Conservation (phyloP, 176 grass and related monocot genomes). For the Aegilops longissima region DNA sequence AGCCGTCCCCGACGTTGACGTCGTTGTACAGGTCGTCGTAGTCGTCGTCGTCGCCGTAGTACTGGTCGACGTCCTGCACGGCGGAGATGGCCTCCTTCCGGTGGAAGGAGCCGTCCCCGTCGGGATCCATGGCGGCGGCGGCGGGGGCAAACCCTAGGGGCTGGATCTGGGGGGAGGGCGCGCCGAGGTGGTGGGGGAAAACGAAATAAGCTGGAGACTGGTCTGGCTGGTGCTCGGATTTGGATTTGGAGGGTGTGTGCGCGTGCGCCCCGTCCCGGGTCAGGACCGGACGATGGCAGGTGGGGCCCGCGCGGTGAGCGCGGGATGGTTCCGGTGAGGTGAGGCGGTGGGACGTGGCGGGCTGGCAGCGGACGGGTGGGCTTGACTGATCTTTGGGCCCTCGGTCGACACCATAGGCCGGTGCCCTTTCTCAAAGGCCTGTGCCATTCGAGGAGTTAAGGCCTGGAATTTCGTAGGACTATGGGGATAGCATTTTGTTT, state of each 20-base stretch:
- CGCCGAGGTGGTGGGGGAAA: not conserved
- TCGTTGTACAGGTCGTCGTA: constrained; percentile 77
- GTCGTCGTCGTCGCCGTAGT: constrained; percentile 84
- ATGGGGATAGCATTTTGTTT: too few relatives aligned
- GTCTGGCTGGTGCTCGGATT: not conserved
- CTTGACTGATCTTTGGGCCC: too few relatives aligned
- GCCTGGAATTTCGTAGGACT: too few relatives aligned
- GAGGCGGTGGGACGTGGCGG: not conserved
- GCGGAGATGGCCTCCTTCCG: constrained; percentile 63
- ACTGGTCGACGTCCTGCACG: constrained; percentile 69
- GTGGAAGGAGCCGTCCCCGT: constrained; percentile 50
- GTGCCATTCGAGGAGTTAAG: too few relatives aligned
- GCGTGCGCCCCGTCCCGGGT: not conserved
- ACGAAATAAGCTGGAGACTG: not conserved
- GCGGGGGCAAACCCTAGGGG: constrained; percentile 14
- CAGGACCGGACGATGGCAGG: not conserved
- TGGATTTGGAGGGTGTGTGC: not conserved
- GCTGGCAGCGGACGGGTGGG: too few relatives aligned
- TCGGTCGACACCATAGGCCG: too few relatives aligned
- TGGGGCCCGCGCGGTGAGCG: not conserved
- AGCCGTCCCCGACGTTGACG: constrained; percentile 73
- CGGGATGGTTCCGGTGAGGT: constrained; percentile 5
- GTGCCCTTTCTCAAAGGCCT: too few relatives aligned
- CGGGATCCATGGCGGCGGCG: constrained; percentile 34
- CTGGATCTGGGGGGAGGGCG: constrained; percentile 10